Evolutionary conservation across 371 early-diverging fungal genomes (phyloP), one percentile per base, ranked within the genome.

Genomic region (Mortierella sp.): DNA sequence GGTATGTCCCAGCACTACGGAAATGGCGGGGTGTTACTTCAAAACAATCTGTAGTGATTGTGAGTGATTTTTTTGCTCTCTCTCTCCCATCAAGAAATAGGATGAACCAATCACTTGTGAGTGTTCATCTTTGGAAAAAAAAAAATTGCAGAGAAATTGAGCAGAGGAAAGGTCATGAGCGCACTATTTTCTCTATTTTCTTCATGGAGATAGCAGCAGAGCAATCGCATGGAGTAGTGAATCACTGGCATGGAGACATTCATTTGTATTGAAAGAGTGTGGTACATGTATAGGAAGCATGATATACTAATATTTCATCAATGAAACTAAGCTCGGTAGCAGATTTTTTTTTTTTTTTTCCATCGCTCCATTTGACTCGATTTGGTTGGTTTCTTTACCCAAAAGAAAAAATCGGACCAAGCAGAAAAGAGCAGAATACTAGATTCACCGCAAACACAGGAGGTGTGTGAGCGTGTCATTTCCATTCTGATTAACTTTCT

Each of bases 81-180:
- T 26, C 23, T 51, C 51, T 51, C 51, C 51, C 51, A 51, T 51
- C 51, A 51, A 26, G 51, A 51, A 51, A 23, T 51, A 23, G 26
- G 12, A 51, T 51, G 51, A 12, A 51, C 51, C 51, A 51, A 51
- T 51, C 51, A 51, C 10, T 23, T n/a, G n/a, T 47, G 51, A 23
- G 26, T 10, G 1, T 51, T 23, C 26, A 7, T 23, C 23, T 51
- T 7, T 23, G 26, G 4, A 8, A 3, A 51, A 8, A 12, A 4
- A 51, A 2, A 23, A 6, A 26, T 3, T 23, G n/a, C 5, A 7
- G 26, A n/a, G 5, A 51, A 3, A 23, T 51, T 23, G 12, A 51
- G 23, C 4, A 51, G 26, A n/a, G 4, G 13, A 45, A 45, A 45
- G 15, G 3, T 9, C 6, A 13, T 40, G 40, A 40, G 40, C 40